Percentiles rank a stretch among this genome's conserved stretches.
Evolutionary conservation across 2,329 filamentous ascomycete species (phyloP).

Genomic region (Aspergillus sp.): DNA sequence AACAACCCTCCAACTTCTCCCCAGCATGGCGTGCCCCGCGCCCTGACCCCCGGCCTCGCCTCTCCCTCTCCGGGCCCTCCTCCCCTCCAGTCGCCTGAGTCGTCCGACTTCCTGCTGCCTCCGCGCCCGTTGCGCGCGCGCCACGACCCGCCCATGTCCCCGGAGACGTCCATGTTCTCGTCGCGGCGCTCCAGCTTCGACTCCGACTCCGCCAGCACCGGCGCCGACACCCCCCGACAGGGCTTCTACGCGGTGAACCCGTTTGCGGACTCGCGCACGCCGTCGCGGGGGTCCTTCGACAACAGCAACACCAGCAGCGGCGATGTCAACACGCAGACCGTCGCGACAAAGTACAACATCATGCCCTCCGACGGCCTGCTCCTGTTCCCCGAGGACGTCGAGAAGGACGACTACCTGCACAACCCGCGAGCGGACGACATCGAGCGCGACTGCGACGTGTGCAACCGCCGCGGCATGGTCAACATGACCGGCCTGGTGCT

Average conservation of each 20-base stretch:
- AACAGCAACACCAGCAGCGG: too few relatives aligned
- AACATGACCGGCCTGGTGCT: slow-evolving; percentile 56
- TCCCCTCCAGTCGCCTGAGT: slow-evolving; percentile 40
- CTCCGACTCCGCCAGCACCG: slow-evolving; percentile 47
- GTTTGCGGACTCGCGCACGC: slow-evolving; percentile 51
- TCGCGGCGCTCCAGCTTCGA: slow-evolving; percentile 58
- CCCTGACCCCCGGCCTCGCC: slow-evolving; percentile 10
- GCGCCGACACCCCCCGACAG: slow-evolving; percentile 42
- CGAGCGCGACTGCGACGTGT: slow-evolving; percentile 54
- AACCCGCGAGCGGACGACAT: slow-evolving; percentile 60
- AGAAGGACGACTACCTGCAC: slow-evolving; percentile 64
- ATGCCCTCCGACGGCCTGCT: slow-evolving; percentile 57
- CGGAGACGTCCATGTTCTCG: slow-evolving; percentile 43
- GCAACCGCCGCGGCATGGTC: slow-evolving; percentile 52
- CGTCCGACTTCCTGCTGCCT: slow-evolving; percentile 28
- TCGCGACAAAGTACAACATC: slow-evolving; percentile 65
- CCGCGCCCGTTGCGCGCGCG: slow-evolving; percentile 42
- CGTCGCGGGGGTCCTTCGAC: slow-evolving; percentile 54
- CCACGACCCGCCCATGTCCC: slow-evolving; percentile 33
- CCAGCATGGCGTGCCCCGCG: slow-evolving; percentile 11
- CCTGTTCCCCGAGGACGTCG: slow-evolving; percentile 61
- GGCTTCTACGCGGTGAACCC: slow-evolving; percentile 46
- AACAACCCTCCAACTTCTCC: slow-evolving; percentile 6
- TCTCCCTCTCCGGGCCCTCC: slow-evolving; percentile 28
- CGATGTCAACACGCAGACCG: slow-evolving; percentile 61